Base-by-base conservation (phyloP, 169 alveolate species). In the Plasmodium ovale region DNA sequence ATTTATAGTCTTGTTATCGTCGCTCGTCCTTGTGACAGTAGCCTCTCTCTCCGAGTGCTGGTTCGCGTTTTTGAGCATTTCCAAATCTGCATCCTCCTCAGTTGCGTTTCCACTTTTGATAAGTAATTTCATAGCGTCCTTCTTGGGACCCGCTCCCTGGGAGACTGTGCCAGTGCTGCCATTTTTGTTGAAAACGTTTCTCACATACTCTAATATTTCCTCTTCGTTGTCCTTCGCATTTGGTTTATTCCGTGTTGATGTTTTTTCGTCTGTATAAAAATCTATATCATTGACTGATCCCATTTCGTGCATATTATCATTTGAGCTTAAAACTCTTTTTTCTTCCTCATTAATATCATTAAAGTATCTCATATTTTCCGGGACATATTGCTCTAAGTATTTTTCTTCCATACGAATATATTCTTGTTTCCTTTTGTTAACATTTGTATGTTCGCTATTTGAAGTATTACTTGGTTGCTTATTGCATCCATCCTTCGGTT, bases 61-160 rank as follows among this genome's bases (percentile, higher is more conserved):
- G n/a, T n/a, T n/a, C n/a, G n/a, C n/a, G n/a, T n/a, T n/a, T n/a
- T n/a, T n/a, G n/a, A n/a, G n/a, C n/a, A n/a, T n/a, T n/a, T n/a
- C n/a, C n/a, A n/a, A n/a, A n/a, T n/a, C n/a, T n/a, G n/a, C 35
- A 19, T 27, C 21, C 33, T 3, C 42, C 21, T 14, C 72, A 62
- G 10, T 65, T 65, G 21, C 56, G 27, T 25, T 65, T 65, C 73
- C 21, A 19, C 25, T 39, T 39, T n/a, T n/a, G n/a, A n/a, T n/a
- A n/a, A n/a, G n/a, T n/a, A n/a, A n/a, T n/a, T n/a, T n/a, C n/a
- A n/a, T n/a, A n/a, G n/a, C n/a, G n/a, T n/a, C n/a, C n/a, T n/a
- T n/a, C n/a, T n/a, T n/a, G n/a, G n/a, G n/a, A n/a, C n/a, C 51
- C 51, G 51, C 51, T 39, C 51, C 9, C 51, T 6, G n/a, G 5